Percentiles rank a stretch among this genome's conserved stretches.
phyloP scores from a whole-genome alignment of 352 stramenopile genomes.

The Elongisporangium prolatum region DNA sequence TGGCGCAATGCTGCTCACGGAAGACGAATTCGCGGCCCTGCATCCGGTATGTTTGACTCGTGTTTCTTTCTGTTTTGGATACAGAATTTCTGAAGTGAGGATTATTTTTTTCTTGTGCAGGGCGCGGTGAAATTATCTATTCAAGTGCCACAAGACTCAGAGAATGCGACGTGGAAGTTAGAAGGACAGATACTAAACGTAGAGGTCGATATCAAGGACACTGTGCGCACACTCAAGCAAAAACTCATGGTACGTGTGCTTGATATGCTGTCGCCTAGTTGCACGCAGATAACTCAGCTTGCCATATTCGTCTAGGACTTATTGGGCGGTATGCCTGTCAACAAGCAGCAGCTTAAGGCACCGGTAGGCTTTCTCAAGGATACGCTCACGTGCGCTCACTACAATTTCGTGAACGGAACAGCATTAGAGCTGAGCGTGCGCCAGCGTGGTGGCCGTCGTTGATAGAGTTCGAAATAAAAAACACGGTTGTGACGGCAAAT shows the following conservation, averaged over 20 bases:
- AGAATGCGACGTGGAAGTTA: constrained; percentile 92
- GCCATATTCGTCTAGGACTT: constrained; percentile 31
- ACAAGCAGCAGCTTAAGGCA: constrained; percentile 96
- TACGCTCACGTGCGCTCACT: constrained; percentile 69
- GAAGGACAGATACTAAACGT: constrained; percentile 90
- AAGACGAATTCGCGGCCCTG: constrained; percentile 70
- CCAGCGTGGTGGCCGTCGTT: constrained; percentile 71
- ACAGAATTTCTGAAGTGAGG: constrained; percentile 3
- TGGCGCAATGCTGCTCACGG: constrained; percentile 52
- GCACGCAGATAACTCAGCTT: not conserved
- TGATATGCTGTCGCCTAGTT: constrained; percentile 1
- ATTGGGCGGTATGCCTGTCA: constrained; percentile 89
- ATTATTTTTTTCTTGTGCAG: constrained; percentile 22
- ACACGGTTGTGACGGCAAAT: not conserved
- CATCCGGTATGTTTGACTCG: constrained; percentile 50
- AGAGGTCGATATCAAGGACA: constrained; percentile 85
- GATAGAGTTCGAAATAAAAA: not conserved
- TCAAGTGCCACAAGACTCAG: constrained; percentile 83
- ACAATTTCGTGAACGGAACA: constrained; percentile 82
- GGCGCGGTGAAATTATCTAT: constrained; percentile 61
- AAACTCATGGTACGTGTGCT: constrained; percentile 58
- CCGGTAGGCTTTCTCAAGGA: constrained; percentile 92
- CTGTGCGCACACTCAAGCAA: constrained; percentile 91
- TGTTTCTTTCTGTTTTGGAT: not conserved
- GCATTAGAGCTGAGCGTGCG: constrained; percentile 73